Conservation (phyloP, 2,329 filamentous ascomycete genomes). For the Dactylellina drechsleri region DNA sequence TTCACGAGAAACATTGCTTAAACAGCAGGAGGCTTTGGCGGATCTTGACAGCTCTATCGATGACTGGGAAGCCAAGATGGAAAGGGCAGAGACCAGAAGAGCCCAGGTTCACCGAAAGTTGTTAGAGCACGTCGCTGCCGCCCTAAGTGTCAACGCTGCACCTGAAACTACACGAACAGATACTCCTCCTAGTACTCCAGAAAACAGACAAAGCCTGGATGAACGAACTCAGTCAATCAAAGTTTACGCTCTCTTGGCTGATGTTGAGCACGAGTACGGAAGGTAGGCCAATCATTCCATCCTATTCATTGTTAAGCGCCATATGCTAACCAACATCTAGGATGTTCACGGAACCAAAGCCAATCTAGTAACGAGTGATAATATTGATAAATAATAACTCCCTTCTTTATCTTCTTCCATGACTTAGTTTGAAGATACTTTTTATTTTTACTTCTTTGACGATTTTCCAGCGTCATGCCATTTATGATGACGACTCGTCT, state of each 20-base stretch:
- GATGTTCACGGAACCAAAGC: conserved; percentile 40
- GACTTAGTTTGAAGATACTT: conserved; percentile 10
- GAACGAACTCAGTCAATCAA: conserved; percentile 57
- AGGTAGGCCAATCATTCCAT: conserved; percentile 22
- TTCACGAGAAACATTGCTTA: conserved; percentile 77
- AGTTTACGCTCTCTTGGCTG: conserved; percentile 73
- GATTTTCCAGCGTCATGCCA: conserved; percentile 44
- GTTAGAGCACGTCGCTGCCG: conserved; percentile 81
- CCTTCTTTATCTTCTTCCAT: conserved; percentile 5
- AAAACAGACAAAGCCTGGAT: conserved; percentile 62
- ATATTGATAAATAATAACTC: too few species aligned
- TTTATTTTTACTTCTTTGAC: conserved; percentile 23
- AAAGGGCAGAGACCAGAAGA: conserved; percentile 77
- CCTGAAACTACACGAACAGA: conserved; percentile 50
- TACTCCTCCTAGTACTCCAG: conserved; percentile 70
- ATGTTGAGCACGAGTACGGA: conserved; percentile 71
- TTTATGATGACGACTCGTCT: conserved; percentile 48
- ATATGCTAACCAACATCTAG: conserved; percentile 28
- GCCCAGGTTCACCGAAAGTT: conserved; percentile 80
- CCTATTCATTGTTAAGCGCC: neutral
- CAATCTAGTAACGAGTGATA: conserved; percentile 14
- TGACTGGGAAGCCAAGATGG: conserved; percentile 82
- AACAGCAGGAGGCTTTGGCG: conserved; percentile 80
- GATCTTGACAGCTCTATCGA: conserved; percentile 82
- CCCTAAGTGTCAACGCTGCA: conserved; percentile 66